phyloP scores from a whole-genome alignment of 2,329 filamentous ascomycete genomes.

The Aspergillus sp. region DNA sequence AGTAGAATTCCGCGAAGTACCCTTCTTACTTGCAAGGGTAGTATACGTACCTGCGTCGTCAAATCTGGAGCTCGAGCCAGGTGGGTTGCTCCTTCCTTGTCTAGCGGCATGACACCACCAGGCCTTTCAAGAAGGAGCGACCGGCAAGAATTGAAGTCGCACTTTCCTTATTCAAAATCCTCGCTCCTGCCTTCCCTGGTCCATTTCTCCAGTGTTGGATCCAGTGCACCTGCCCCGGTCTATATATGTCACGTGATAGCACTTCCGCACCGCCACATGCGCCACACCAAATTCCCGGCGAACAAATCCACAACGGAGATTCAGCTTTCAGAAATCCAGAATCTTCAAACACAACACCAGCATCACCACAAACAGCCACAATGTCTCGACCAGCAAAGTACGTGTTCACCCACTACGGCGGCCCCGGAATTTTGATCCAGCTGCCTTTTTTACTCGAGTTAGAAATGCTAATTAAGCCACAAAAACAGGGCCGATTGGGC shows the following conservation, averaged over 20 bases:
- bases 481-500: constrained; percentile 78
- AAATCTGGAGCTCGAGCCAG: no score
- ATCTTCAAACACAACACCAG: constrained; percentile 32
- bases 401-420: constrained; percentile 19
- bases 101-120: no score
- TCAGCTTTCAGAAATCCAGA: constrained; percentile 41
- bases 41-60: no score
- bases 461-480: neutral
- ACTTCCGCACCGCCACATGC: constrained; percentile 27
- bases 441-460: constrained; percentile 11
- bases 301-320: constrained; percentile 45
- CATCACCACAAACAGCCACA: constrained; percentile 25
- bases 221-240: neutral
- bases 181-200: no score
- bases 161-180: no score
- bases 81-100: no score
- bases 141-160: no score
- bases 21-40: no score
- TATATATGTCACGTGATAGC: constrained; percentile 19
- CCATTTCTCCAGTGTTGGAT: no score
- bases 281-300: constrained; percentile 34
- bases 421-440: neutral
- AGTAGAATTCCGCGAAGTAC: no score
- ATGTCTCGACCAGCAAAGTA: constrained; percentile 52
- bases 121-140: no score